Conservation (phyloP, 768 basidiomycete genomes). For the Leucocoprinus birnbaumii region DNA sequence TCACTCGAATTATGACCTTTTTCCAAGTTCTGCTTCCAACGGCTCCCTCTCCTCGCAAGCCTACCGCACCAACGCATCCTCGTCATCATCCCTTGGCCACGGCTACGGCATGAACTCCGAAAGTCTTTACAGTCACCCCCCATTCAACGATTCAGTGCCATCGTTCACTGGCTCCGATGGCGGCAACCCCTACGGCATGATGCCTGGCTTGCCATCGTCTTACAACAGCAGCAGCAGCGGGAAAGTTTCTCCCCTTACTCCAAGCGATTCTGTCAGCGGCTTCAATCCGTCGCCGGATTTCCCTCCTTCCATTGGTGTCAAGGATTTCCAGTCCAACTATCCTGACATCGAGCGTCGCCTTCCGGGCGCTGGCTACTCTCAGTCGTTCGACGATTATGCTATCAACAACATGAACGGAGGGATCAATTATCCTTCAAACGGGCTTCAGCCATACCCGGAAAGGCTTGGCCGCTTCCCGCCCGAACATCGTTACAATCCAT, state of each 20-base stretch:
- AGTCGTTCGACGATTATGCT: conserved; percentile 51
- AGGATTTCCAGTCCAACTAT: conserved; percentile 59
- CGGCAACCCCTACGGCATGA: conserved; percentile 61
- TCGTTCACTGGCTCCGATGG: conserved; percentile 49
- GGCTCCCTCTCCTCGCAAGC: conserved; percentile 51
- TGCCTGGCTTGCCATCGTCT: conserved; percentile 57
- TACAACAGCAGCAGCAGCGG: conserved; percentile 50
- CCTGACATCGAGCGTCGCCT: conserved; percentile 55
- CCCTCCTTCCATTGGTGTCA: conserved; percentile 40
- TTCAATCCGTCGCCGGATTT: conserved; percentile 57
- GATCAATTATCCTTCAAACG: conserved; percentile 44
- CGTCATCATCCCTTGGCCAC: conserved; percentile 65
- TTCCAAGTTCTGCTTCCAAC: conserved; percentile 41
- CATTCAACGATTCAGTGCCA: conserved; percentile 59
- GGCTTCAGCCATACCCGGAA: conserved; percentile 59
- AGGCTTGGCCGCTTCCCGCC: conserved; percentile 52
- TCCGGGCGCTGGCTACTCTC: conserved; percentile 18
- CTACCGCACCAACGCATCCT: conserved; percentile 71
- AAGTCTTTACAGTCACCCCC: conserved; percentile 52
- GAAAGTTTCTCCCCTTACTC: conserved; percentile 75
- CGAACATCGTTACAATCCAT: conserved; percentile 50
- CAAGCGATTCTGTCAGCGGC: conserved; percentile 57
- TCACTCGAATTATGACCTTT: conserved; percentile 63
- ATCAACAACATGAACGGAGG: conserved; percentile 44
- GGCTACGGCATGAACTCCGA: conserved; percentile 54